Conservation (phyloP, 331 rosid genomes). For the Saraca asoca region DNA sequence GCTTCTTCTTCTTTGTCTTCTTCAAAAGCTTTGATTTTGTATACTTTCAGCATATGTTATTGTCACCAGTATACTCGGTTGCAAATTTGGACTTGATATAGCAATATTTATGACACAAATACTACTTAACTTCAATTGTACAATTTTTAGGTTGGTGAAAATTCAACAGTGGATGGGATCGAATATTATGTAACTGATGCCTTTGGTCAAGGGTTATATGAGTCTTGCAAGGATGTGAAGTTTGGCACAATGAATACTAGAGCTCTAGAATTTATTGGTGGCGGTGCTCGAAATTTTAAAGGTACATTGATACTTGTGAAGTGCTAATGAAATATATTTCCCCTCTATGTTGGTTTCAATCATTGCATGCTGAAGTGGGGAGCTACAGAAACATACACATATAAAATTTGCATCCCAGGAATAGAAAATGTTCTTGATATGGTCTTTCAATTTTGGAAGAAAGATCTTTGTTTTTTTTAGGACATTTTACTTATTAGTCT, state of each 20-base stretch:
- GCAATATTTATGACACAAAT: conserved; percentile 16
- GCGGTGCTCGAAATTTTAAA: conserved; percentile 79
- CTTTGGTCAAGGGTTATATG: conserved; percentile 89
- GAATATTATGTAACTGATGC: conserved; percentile 71
- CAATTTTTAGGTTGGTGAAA: conserved; percentile 69
- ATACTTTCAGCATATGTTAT: conserved; percentile 6
- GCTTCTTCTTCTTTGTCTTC: neutral
- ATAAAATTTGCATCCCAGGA: neutral
- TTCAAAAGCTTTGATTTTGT: conserved; percentile 11
- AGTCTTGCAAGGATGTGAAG: conserved; percentile 96
- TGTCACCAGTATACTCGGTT: conserved; percentile 19
- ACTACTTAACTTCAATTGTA: conserved; percentile 32
- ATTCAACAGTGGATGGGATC: conserved; percentile 80
- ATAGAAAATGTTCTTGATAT: neutral
- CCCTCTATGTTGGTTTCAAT: conserved; percentile 12
- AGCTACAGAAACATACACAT: conserved; percentile 10
- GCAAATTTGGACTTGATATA: conserved; percentile 21
- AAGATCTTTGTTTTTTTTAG: neutral
- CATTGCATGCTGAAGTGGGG: conserved; percentile 13
- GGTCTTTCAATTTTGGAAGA: conserved; percentile 8
- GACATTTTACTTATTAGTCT: conserved; percentile 27
- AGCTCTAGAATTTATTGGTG: conserved; percentile 81
- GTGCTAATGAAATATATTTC: conserved; percentile 28
- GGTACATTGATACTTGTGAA: conserved; percentile 50
- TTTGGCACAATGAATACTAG: conserved; percentile 88